Percentiles rank a stretch among this genome's conserved stretches.
phyloP scores from a whole-genome alignment of 371 early-diverging fungal species.

The Ordospora pajunii region DNA sequence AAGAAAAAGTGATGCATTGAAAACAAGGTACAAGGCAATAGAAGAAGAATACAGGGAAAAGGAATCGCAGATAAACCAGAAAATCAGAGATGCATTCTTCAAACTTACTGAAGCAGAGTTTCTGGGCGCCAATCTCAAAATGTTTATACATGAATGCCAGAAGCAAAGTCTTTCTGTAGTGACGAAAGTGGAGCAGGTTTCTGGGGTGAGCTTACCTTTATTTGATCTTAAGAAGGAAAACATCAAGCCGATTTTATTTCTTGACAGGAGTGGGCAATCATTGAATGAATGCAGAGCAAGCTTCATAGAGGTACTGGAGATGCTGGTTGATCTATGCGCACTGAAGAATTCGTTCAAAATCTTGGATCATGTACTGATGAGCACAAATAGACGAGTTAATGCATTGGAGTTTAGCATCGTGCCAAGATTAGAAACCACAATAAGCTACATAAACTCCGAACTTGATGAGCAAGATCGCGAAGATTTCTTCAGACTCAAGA shows the following conservation, averaged over 20 bases:
- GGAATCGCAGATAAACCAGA: slow-evolving; percentile 73
- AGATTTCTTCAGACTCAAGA: slow-evolving; percentile 79
- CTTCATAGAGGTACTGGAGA: slow-evolving; percentile 79
- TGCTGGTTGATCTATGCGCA: slow-evolving; percentile 83
- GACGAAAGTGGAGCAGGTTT: slow-evolving; percentile 27
- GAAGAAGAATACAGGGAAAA: slow-evolving; percentile 80
- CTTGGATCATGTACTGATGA: slow-evolving; percentile 90
- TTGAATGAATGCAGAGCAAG: slow-evolving; percentile 80
- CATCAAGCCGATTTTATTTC: slow-evolving; percentile 65
- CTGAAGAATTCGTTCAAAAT: slow-evolving; percentile 78
- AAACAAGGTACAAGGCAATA: slow-evolving; percentile 81
- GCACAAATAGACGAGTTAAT: slow-evolving; percentile 95
- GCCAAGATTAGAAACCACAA: slow-evolving; percentile 92
- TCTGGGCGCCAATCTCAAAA: slow-evolving; percentile 77
- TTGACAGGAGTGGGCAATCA: slow-evolving; percentile 91
- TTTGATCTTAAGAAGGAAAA: slow-evolving; percentile 36
- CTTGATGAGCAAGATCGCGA: slow-evolving; percentile 98
- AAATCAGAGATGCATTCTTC: slow-evolving; percentile 89
- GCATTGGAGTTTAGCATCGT: slow-evolving; percentile 96
- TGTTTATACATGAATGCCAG: slow-evolving; percentile 42
- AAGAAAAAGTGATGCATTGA: slow-evolving; percentile 75
- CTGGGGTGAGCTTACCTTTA: slow-evolving; percentile 42
- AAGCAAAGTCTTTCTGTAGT: slow-evolving; percentile 38
- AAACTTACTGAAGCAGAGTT: slow-evolving; percentile 91
- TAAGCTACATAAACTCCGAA: slow-evolving; percentile 85